phyloP scores from a whole-genome alignment of 805 yeast species.

The Cyberlindnera xylosilytica region DNA sequence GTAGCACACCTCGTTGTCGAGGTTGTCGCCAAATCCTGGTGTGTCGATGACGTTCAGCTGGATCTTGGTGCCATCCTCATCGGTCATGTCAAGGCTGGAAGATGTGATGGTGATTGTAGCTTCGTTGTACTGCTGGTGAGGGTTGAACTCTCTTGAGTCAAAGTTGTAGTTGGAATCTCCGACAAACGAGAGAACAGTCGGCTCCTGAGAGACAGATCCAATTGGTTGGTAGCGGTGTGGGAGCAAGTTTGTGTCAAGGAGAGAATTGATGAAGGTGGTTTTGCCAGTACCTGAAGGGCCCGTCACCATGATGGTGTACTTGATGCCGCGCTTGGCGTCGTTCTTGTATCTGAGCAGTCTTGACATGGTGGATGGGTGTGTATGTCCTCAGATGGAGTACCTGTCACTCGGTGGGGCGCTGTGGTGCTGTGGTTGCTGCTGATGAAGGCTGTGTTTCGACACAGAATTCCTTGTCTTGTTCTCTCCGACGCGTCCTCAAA shows the following conservation, averaged over 20 bases:
- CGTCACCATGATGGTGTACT: conserved; percentile 68
- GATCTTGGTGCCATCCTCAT: conserved; percentile 57
- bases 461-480: background rate
- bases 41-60: conserved; percentile 65
- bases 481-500: background rate
- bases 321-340: conserved; percentile 69
- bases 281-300: conserved; percentile 79
- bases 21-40: conserved; percentile 73
- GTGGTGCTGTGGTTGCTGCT: background rate
- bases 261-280: conserved; percentile 68
- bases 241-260: conserved; percentile 59
- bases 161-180: conserved; percentile 41
- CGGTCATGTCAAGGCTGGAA: conserved; percentile 56
- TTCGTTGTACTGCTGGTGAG: conserved; percentile 54
- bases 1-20: conserved; percentile 66
- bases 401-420: too few relatives aligned
- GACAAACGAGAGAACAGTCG: conserved; percentile 19
- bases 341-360: conserved; percentile 45
- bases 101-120: conserved; percentile 77
- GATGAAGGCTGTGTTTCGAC: background rate
- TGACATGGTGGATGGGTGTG: conserved; percentile 5
- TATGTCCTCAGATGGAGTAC: too few relatives aligned
- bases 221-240: conserved; percentile 53
- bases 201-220: conserved; percentile 29
- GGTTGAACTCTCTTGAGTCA: conserved; percentile 58